Base-by-base conservation (phyloP, 371 early-diverging fungal genomes). In the Conidiobolus incongruus region DNA sequence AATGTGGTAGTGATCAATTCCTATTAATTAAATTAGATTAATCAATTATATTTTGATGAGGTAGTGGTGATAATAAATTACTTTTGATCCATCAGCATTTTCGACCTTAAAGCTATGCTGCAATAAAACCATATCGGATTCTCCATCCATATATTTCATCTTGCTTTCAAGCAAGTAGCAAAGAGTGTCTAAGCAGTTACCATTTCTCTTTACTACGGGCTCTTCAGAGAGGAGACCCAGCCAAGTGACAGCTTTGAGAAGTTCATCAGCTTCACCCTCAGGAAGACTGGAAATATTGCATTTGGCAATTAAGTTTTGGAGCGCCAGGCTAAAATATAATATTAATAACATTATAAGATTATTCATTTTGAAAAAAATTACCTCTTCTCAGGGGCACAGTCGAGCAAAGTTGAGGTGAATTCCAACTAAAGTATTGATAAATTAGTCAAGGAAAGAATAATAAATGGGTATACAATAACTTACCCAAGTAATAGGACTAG, bases 101-200 rank as follows among this genome's bases (percentile, higher is more conserved):
- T 74, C 64, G 13, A 85, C 59, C 13, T 72, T 77, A 59, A 85
- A 82, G 49, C 70, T 77, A 58, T 89, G 90, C 56, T 86, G 85
- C 70, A 90, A 68, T 22, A 71, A 68, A 12, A 84, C 81, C 76
- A 87, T 73, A 57, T 90, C 88, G 28, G 77, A 67, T 52, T 90
- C 91, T 17, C 68, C 66, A 11, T 64, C 54, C 8, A 55, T 55
- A 55, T 85, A 90, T 33, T 68, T 61, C 22, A 90, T 61, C 42
- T 72, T 72, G 26, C 63, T 47, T 45, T 81, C 67, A 37, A 90
- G 55, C 22, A 78, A 50, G 1, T 58, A 59, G 46, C 86, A 86
- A 53, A 88, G 76, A 11, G 72, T 63, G 55, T 90, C 91, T 1
- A 89, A 56, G 10, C 61, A 48, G 6, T 56, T 59, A 43, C 32